Percentiles rank a stretch among this genome's conserved stretches.
These are phyloP conservation scores for Coemansia sp. DNA, from an alignment of 192 early-diverging fungal species.

Conservation along the genomic window DNA sequence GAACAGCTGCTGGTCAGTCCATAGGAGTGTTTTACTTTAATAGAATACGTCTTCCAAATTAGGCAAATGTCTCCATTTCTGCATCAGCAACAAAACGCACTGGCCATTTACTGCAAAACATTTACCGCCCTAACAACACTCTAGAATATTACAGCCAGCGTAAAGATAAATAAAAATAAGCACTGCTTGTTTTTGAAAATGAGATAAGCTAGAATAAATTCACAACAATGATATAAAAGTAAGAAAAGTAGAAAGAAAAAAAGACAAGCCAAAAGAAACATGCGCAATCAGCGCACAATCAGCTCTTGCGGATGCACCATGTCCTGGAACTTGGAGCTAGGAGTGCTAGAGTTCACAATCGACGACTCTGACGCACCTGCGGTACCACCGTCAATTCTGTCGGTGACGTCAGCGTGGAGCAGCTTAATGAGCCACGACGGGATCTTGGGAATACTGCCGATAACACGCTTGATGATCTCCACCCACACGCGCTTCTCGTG, in stretches of 20 bases:
- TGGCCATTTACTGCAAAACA: no score
- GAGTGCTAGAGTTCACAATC: slow-evolving; percentile 21
- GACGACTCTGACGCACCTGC: slow-evolving; percentile 31
- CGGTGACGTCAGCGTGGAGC: slow-evolving; percentile 49
- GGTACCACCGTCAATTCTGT: slow-evolving; percentile 24
- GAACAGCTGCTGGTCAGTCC: no score
- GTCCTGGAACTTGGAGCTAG: slow-evolving; percentile 43
- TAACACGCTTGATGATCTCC: slow-evolving; percentile 36
- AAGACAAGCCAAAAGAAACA: background rate
- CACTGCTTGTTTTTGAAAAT: background rate
- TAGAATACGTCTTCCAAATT: no score
- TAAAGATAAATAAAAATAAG: no score
- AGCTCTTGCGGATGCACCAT: slow-evolving; percentile 28
- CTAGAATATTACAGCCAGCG: no score
- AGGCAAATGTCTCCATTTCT: no score
- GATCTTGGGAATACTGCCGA: slow-evolving; percentile 51
- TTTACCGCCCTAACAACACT: no score
- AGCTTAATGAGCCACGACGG: slow-evolving; percentile 57
- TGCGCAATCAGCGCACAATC: background rate
- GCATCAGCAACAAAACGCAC: no score
- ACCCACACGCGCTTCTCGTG: slow-evolving; percentile 53
- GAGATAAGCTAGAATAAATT: background rate
- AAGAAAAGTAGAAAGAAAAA: slow-evolving; percentile 2
- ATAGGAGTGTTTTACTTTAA: no score
- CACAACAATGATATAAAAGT: background rate